Evolutionary conservation across 2,329 filamentous ascomycete species (phyloP), one percentile per base, ranked within the genome.

Genomic region (Ilyonectria destructans): DNA sequence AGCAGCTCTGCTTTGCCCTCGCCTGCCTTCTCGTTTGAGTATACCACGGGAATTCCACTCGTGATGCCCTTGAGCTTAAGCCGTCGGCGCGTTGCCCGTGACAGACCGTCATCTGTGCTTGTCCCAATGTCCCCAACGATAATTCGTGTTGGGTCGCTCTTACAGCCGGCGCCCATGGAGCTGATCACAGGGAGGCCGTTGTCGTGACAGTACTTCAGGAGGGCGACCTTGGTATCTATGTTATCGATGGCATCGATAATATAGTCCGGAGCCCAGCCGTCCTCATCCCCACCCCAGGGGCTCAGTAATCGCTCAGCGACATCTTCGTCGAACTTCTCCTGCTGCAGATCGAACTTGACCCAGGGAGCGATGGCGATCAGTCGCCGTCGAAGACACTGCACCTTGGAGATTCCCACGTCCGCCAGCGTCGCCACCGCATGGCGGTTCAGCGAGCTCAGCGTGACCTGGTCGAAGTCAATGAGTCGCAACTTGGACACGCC

Each of bases 221-320:
- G 84, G 19, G 92, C 92, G 3, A 99, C 96, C 83, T 99, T 99
- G 61, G 94, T 97, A 58, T 97, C 94, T 70, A 99, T 98, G 78
- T 99, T 98, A 81, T 99, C 96, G 73, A 99, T 99, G 23, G 96
- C 97, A 81, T 99, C 96, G 40, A 99, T 90, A n/a, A 99, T 90
- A 77, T 92, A 99, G 75, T 96, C 92, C 1, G 95, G 95, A 75
- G 87, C 87, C 77, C 87, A 88, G 17, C 85, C 90, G 6, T 81
- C 85, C 48, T 83, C 84, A 31, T 52, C 48, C 9, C 17, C 40
- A n/a, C 84, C 82, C 91, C 94, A 95, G 0, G 89, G 85, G 0
- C 84, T 89, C 48, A 99, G 84, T 69, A 98, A 84, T 12, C 82
- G 79, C 7, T 88, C 87, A 0, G 95, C 95, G 10, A 86, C 90